Conservation (phyloP, 2,329 filamentous ascomycete species). For the Colletotrichum magnum region DNA sequence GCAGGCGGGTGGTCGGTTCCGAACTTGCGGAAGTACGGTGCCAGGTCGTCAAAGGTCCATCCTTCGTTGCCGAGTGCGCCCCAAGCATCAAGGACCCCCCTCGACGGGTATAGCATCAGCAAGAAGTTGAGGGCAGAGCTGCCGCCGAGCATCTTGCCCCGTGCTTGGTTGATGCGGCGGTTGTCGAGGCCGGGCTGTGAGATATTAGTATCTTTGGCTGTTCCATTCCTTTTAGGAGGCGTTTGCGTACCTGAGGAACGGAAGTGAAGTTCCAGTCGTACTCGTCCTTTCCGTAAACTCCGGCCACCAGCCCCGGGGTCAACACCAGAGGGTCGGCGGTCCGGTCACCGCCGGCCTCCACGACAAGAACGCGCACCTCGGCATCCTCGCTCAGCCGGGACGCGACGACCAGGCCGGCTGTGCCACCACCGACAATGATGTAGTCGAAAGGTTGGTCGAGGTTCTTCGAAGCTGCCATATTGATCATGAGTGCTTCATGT, state of each 20-base stretch:
- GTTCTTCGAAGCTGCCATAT: constrained; percentile 3
- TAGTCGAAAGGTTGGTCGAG: constrained; percentile 42
- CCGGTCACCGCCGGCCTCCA: constrained; percentile 46
- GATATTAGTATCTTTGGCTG: too few species aligned
- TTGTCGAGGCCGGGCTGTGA: too few species aligned
- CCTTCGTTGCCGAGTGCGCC: too few species aligned
- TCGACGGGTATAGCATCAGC: too few species aligned
- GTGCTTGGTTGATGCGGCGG: too few species aligned
- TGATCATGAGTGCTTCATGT: not conserved
- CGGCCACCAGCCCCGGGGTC: constrained; percentile 40
- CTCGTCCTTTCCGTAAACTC: constrained; percentile 42
- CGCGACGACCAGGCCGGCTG: constrained; percentile 51
- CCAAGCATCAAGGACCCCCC: too few species aligned
- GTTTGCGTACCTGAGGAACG: constrained; percentile 29
- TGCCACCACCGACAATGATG: constrained; percentile 50
- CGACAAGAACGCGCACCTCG: constrained; percentile 43
- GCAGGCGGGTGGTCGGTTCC: too few species aligned
- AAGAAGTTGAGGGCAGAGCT: too few species aligned
- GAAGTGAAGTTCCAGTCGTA: constrained; percentile 46
- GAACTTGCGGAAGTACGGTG: too few species aligned
- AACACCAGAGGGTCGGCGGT: constrained; percentile 41
- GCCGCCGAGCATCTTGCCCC: too few species aligned
- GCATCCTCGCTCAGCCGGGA: constrained; percentile 48
- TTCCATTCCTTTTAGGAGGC: too few species aligned
- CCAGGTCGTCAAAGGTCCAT: too few species aligned